Evolutionary conservation across 2,329 filamentous ascomycete genomes (phyloP).

Genomic region (Drechslerella stenobrocha): DNA sequence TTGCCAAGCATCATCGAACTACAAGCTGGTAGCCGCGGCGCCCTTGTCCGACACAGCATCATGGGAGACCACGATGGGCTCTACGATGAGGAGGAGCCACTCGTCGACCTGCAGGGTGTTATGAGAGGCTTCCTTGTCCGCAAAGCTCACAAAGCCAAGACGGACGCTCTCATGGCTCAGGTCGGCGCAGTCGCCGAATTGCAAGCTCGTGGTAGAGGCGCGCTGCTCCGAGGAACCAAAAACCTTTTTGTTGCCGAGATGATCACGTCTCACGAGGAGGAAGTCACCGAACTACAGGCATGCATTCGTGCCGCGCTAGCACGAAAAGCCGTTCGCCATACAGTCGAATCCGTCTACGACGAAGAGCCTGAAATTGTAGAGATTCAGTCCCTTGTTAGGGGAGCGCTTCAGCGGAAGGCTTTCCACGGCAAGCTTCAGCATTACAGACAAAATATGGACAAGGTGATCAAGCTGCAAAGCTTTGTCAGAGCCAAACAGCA

Average conservation of each 20-base stretch:
- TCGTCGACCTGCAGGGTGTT: conserved; percentile 60
- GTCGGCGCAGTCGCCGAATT: conserved; percentile 58
- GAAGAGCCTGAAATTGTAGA: conserved; percentile 72
- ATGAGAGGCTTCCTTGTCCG: conserved; percentile 57
- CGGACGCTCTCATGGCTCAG: conserved; percentile 59
- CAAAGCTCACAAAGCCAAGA: conserved; percentile 57
- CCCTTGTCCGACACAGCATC: conserved; percentile 73
- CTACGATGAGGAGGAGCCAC: conserved; percentile 65
- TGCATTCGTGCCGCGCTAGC: conserved; percentile 77
- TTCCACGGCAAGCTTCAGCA: conserved; percentile 71
- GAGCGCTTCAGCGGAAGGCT: conserved; percentile 66
- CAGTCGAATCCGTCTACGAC: conserved; percentile 76
- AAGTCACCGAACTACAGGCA: conserved; percentile 72
- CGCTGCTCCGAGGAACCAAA: conserved; percentile 70
- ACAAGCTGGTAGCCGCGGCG: conserved; percentile 74
- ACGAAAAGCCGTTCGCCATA: conserved; percentile 71
- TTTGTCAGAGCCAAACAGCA: conserved; percentile 93
- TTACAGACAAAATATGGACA: conserved; percentile 97
- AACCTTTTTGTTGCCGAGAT: conserved; percentile 70
- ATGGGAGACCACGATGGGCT: conserved; percentile 78
- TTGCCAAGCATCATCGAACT: conserved; percentile 66
- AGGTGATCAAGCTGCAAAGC: conserved; percentile 97
- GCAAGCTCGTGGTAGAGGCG: conserved; percentile 69
- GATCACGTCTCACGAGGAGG: conserved; percentile 65
- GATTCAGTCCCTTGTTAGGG: conserved; percentile 65